Evolutionary conservation across 2,329 filamentous ascomycete genomes (phyloP), one percentile per base, ranked within the genome.

Genomic region (Sporothrix mexicana): DNA sequence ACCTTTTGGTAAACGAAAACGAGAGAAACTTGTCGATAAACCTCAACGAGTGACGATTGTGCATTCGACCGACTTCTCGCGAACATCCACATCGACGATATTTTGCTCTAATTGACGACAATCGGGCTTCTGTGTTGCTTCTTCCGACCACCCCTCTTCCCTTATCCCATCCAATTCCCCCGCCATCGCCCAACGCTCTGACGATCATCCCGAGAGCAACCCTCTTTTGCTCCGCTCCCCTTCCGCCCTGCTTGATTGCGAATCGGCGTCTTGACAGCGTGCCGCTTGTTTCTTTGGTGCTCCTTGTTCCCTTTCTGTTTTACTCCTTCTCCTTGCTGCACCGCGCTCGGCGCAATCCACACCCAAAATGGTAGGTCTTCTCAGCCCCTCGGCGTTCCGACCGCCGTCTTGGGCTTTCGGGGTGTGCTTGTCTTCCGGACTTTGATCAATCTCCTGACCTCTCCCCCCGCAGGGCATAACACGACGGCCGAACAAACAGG

Each of bases 401-500:
- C 15, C 17, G n/a, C 41, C n/a, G 47, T 17, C 51, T 36, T 70
- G 53, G 13, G 20, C 17, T 36, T 13, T 15, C 9, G 9, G 23
- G 8, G 9, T 15, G n/a, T 15, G n/a, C 20, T 17, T 36, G 51
- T 12, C 8, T 25, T 20, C 20, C 53, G n/a, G 41, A 9, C 6
- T 45, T 17, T 23, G 8, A 55, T 20, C 51, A 3, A 25, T 25
- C 13, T 23, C 25, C 72, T 71, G 25, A 73, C 72, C 17, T 4
- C 1, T 43, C 61, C 13, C 17, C 30, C n/a, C 30, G n/a, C 78
- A 86, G 85, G 85, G 80, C 81, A 85, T 86, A 79, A 86, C 85
- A 78, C 82, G 83, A 79, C 81, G 85, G 77, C 81, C 82, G 72
- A 85, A 86, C 76, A 85, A 85, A 77, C 80, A 82, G 74, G 81